These are phyloP conservation scores for Diaporthe sp. DNA, from an alignment of 2,329 filamentous ascomycete genomes.

Conservation along the genomic window DNA sequence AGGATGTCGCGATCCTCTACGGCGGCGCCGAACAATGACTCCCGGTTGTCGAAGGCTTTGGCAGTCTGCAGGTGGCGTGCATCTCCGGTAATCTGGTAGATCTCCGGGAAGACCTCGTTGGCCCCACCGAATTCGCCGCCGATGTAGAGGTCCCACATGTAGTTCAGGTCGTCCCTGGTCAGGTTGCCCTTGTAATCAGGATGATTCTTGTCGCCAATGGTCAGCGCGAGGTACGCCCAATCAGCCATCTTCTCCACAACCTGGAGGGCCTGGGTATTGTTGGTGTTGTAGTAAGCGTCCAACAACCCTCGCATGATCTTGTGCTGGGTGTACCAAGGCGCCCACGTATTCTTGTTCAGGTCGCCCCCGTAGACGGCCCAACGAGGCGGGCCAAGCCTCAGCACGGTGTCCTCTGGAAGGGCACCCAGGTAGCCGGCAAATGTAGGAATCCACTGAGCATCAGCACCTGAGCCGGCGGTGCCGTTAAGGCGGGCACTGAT, in stretches of 20 bases:
- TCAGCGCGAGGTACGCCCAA: constrained; percentile 47
- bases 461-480: constrained; percentile 31
- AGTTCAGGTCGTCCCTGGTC: constrained; percentile 46
- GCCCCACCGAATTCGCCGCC: constrained; percentile 46
- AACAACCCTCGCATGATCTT: constrained; percentile 48
- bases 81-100: constrained; percentile 45
- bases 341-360: constrained; percentile 44
- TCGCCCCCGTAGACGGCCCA: constrained; percentile 46
- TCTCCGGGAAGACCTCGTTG: constrained; percentile 47
- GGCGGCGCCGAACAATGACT: constrained; percentile 44
- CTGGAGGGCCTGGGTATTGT: constrained; percentile 43
- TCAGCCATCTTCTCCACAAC: constrained; percentile 46
- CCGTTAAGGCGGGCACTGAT: constrained; percentile 43
- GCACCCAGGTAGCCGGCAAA: constrained; percentile 45
- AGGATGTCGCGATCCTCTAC: constrained; percentile 44
- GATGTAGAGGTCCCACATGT: constrained; percentile 48
- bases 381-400: constrained; percentile 46
- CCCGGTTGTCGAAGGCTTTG: constrained; percentile 46
- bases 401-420: constrained; percentile 45
- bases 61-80: constrained; percentile 42
- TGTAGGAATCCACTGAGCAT: constrained; percentile 43
- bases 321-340: constrained; percentile 48
- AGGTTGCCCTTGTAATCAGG: constrained; percentile 44
- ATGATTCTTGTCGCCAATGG: constrained; percentile 46
- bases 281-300: constrained; percentile 48